A percentile compares a stretch with the other conserved stretches of the same genome.
phyloP scores from a whole-genome alignment of 2,329 filamentous ascomycete species.

The Sclerotinia glacialis region DNA sequence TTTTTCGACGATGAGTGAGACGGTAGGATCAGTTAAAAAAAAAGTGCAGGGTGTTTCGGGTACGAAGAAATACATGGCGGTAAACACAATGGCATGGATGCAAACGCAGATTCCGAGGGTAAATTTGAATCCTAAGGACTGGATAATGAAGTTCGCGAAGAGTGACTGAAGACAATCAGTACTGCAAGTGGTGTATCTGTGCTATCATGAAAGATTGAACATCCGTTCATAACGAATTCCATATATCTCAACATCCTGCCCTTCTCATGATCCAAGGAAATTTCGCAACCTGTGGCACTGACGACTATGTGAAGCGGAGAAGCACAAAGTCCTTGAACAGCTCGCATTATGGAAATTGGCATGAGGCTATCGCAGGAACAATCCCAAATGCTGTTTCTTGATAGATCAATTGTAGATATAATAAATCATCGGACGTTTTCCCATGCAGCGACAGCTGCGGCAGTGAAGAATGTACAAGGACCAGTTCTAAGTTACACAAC shows the following conservation, averaged over 20 bases:
- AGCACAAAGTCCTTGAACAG: conserved; percentile 36
- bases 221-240: conserved; percentile 35
- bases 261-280: conserved; percentile 49
- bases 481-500: conserved; percentile 44
- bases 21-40: conserved; percentile 21
- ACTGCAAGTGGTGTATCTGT: background rate
- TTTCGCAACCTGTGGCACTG: conserved; percentile 43
- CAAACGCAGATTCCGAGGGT: conserved; percentile 43
- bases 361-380: conserved; percentile 42
- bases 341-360: conserved; percentile 41
- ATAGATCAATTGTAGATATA: conserved; percentile 39
- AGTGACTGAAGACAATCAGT: conserved; percentile 40
- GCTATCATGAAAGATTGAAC: background rate
- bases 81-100: conserved; percentile 44
- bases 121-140: conserved; percentile 40
- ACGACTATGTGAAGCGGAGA: conserved; percentile 40
- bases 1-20: conserved; percentile 33
- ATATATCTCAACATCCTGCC: conserved; percentile 38
- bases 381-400: conserved; percentile 43
- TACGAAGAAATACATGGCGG: conserved; percentile 46
- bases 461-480: conserved; percentile 44
- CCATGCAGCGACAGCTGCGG: conserved; percentile 42
- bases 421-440: conserved; percentile 36
- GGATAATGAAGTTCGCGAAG: conserved; percentile 44
- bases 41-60: conserved; percentile 45